These are phyloP conservation scores for Hymenochaete sp. DNA, from an alignment of 1,284 basidiomycete species.

Conservation along the genomic window DNA sequence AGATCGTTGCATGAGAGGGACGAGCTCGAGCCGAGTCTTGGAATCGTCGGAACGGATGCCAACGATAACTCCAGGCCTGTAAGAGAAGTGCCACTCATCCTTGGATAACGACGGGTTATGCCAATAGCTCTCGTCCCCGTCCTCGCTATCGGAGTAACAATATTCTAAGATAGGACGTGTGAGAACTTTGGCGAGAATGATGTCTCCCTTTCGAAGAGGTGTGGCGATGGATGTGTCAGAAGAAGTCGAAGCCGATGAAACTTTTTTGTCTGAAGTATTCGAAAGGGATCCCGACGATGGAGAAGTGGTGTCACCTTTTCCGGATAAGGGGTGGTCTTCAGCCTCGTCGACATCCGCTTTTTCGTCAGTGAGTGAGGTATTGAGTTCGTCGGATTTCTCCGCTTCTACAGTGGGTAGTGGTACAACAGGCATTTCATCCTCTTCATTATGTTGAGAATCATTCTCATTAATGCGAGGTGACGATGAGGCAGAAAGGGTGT, in stretches of 20 bases:
- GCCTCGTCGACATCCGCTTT: background rate
- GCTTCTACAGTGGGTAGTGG: too few species aligned
- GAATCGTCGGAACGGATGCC: background rate
- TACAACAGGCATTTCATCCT: too few species aligned
- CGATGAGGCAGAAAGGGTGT: too few species aligned
- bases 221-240: background rate
- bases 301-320: background rate
- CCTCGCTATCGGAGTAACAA: too few species aligned
- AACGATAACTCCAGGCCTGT: conserved; percentile 6
- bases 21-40: conserved; percentile 4
- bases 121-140: conserved; percentile 10
- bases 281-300: too few species aligned
- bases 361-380: too few species aligned
- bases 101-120: conserved; percentile 10
- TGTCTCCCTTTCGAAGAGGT: conserved; percentile 8
- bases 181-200: conserved; percentile 8
- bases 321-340: background rate
- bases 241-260: background rate
- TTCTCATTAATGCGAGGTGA: too few species aligned
- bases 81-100: conserved; percentile 12
- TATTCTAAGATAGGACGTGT: conserved; percentile 11
- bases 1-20: conserved; percentile 9
- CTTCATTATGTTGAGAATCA: too few species aligned
- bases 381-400: too few species aligned
- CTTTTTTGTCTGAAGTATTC: too few species aligned